Conservation (phyloP, 768 basidiomycete species). For the Xerocomellus amylosporus region DNA sequence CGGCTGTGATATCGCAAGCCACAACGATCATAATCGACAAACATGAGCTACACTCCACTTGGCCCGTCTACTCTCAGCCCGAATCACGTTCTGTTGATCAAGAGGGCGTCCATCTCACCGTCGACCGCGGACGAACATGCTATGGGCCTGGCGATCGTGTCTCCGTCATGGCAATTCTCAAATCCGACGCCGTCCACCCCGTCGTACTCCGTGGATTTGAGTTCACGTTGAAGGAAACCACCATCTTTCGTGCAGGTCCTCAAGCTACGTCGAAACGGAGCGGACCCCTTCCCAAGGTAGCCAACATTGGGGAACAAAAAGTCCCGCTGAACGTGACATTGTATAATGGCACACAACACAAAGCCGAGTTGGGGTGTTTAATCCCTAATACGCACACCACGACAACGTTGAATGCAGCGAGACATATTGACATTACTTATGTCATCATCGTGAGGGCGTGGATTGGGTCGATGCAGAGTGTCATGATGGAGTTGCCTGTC, state of each 20-base stretch:
- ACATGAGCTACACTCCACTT: conserved; percentile 89
- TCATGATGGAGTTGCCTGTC: conserved; percentile 73
- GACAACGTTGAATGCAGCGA: conserved; percentile 75
- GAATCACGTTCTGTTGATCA: conserved; percentile 64
- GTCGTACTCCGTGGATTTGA: conserved; percentile 82
- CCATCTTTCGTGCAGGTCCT: conserved; percentile 66
- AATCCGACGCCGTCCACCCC: conserved; percentile 64
- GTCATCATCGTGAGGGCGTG: conserved; percentile 73
- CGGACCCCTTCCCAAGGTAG: conserved; percentile 52
- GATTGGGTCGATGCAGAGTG: conserved; percentile 61
- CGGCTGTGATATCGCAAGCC: conserved; percentile 61
- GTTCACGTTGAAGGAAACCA: conserved; percentile 73
- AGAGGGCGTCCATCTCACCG: conserved; percentile 71
- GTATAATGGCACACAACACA: conserved; percentile 67
- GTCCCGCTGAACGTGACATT: conserved; percentile 69
- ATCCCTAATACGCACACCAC: conserved; percentile 75
- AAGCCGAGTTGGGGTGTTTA: conserved; percentile 67
- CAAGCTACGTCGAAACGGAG: conserved; percentile 50
- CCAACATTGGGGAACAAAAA: conserved; percentile 66
- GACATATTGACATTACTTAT: conserved; percentile 86
- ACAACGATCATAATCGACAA: conserved; percentile 84
- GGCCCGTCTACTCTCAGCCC: conserved; percentile 85
- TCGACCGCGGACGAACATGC: conserved; percentile 74
- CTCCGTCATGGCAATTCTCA: conserved; percentile 65
- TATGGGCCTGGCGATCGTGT: conserved; percentile 86